Percentiles rank a stretch among this genome's conserved stretches.
These are phyloP conservation scores for Beauveria asiatica DNA, from an alignment of 2,329 filamentous ascomycete species.

Conservation along the genomic window DNA sequence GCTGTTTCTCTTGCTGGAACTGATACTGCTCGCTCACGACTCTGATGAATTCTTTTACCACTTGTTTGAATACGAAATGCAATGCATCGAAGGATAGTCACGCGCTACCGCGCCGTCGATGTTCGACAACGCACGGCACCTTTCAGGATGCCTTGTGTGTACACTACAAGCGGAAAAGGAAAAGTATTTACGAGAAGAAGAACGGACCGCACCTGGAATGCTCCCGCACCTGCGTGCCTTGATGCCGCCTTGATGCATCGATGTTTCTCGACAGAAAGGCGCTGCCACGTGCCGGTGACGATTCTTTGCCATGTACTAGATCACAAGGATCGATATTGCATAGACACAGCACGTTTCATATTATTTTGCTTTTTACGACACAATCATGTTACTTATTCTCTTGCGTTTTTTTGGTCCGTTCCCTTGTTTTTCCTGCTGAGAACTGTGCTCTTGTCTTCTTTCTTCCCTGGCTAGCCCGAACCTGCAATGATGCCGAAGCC, in stretches of 20 bases:
- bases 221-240: background rate
- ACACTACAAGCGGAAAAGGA: constrained; percentile 10
- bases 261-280: constrained; percentile 11
- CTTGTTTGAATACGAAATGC: constrained; percentile 23
- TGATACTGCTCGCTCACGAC: constrained; percentile 28
- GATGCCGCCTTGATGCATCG: background rate
- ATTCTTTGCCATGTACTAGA: constrained; percentile 10
- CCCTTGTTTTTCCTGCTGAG: constrained; percentile 6
- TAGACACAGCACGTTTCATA: constrained; percentile 14
- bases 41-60: constrained; percentile 31
- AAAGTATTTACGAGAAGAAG: constrained; percentile 8
- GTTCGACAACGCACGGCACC: constrained; percentile 1
- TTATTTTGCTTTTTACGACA: constrained; percentile 13
- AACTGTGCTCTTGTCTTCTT: constrained; percentile 14
- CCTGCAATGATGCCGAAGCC: background rate
- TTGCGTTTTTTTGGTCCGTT: constrained; percentile 7
- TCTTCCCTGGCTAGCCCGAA: constrained; percentile 10
- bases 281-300: constrained; percentile 4
- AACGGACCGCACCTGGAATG: background rate
- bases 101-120: background rate
- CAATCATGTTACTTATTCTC: constrained; percentile 21
- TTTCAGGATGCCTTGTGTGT: constrained; percentile 4
- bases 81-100: constrained; percentile 13
- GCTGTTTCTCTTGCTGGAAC: constrained; percentile 12
- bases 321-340: constrained; percentile 11